Evolutionary conservation across 495 filamentous ascomycete genomes (phyloP).

Genomic region (Aspergillus wentii): DNA sequence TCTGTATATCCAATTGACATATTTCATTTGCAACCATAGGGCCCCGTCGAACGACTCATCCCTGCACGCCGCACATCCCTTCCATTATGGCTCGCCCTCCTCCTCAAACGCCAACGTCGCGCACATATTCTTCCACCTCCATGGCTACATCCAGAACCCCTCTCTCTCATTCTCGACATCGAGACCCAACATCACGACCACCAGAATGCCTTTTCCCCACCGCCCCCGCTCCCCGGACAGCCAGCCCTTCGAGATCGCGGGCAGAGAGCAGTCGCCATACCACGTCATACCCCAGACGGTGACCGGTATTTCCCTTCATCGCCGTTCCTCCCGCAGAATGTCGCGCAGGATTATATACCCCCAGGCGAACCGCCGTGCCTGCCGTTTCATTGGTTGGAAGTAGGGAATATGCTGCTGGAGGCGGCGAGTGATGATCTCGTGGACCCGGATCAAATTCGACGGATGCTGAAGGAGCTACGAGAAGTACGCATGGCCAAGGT

Average conservation of each 20-base stretch:
- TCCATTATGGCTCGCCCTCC: conserved; percentile 94
- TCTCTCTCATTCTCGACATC: conserved; percentile 68
- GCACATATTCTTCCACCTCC: conserved; percentile 89
- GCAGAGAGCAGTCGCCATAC: conserved; percentile 21
- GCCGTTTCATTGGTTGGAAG: conserved; percentile 92
- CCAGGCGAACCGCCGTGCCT: conserved; percentile 49
- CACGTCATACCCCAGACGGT: conserved; percentile 38
- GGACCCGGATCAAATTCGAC: conserved; percentile 66
- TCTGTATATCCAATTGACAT: conserved; percentile 1
- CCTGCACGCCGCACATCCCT: conserved; percentile 77
- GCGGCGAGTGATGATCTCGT: conserved; percentile 82
- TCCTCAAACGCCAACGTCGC: conserved; percentile 90
- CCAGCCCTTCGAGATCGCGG: conserved; percentile 27
- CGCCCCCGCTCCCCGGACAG: conserved; percentile 56
- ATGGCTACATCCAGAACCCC: conserved; percentile 74
- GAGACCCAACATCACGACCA: conserved; percentile 63
- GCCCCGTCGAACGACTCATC: conserved; percentile 65
- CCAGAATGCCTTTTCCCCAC: conserved; percentile 65
- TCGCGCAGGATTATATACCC: conserved; percentile 20
- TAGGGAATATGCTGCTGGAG: conserved; percentile 78
- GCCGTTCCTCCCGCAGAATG: conserved; percentile 41
- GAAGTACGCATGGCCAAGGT: conserved; percentile 91
- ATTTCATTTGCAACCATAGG: conserved; percentile 46
- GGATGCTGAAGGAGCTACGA: conserved; percentile 73
- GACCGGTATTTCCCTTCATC: conserved; percentile 35